These are phyloP conservation scores for Suhomyces sp. DNA, from an alignment of 805 yeast genomes.

Conservation along the genomic window DNA sequence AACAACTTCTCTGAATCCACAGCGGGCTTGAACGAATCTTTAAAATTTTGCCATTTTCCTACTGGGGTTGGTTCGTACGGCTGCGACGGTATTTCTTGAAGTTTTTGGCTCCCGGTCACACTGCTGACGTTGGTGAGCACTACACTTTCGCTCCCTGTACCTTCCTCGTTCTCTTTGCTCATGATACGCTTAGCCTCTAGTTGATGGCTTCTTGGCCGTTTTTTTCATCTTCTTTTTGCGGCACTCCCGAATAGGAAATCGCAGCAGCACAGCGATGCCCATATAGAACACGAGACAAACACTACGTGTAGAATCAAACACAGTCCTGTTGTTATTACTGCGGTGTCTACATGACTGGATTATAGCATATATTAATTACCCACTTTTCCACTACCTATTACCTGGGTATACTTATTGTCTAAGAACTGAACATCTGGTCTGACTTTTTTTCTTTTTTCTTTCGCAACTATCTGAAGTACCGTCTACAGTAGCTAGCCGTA, in stretches of 20 bases:
- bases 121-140: neutral
- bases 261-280: neutral
- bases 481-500: slow-evolving; percentile 34
- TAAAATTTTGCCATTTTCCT: slow-evolving; percentile 41
- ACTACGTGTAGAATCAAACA: too few relatives aligned
- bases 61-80: neutral
- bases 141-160: neutral
- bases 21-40: slow-evolving; percentile 48
- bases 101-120: neutral
- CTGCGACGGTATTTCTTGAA: neutral
- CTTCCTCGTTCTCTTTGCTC: neutral
- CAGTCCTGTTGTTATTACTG: too few relatives aligned
- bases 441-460: neutral
- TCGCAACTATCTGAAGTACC: slow-evolving; percentile 1
- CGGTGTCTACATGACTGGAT: too few relatives aligned
- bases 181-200: neutral
- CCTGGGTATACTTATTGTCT: neutral
- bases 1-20: slow-evolving; percentile 19
- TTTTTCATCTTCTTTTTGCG: neutral
- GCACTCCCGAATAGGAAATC: neutral
- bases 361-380: too few relatives aligned
- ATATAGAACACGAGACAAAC: too few relatives aligned
- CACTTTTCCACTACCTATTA: too few relatives aligned
- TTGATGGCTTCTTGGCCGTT: neutral
- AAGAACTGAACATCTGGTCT: neutral